Conservation (phyloP, 768 basidiomycete genomes). For the Lactifluus volemus region DNA sequence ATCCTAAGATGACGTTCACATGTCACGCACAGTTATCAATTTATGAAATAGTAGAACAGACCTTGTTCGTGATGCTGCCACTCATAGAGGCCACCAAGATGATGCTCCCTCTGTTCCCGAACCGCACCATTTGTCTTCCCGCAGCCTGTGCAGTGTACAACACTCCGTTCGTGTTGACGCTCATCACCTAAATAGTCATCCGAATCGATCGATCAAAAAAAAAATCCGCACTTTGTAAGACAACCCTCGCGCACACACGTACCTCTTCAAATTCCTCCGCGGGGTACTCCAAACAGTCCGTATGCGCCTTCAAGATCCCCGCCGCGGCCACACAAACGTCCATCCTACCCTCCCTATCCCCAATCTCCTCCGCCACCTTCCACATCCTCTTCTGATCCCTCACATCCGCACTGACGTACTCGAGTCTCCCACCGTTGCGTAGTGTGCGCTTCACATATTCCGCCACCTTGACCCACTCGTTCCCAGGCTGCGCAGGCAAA, state of each 20-base stretch:
- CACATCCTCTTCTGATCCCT: slow-evolving; percentile 53
- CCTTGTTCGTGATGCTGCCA: slow-evolving; percentile 55
- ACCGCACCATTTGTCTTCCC: slow-evolving; percentile 29
- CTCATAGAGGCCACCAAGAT: slow-evolving; percentile 38
- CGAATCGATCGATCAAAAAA: background rate
- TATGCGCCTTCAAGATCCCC: slow-evolving; percentile 54
- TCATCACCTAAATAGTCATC: slow-evolving; percentile 40
- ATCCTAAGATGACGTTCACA: slow-evolving; percentile 33
- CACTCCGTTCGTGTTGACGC: slow-evolving; percentile 47
- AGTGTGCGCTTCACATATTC: slow-evolving; percentile 38
- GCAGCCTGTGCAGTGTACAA: slow-evolving; percentile 31
- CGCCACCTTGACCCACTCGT: slow-evolving; percentile 46
- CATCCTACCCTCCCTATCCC: slow-evolving; percentile 57
- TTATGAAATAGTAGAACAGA: slow-evolving; percentile 24
- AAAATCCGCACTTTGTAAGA: no score
- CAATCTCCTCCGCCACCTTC: slow-evolving; percentile 48
- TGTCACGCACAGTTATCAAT: background rate
- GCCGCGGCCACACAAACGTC: slow-evolving; percentile 76
- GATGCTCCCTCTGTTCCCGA: slow-evolving; percentile 33
- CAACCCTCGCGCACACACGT: slow-evolving; percentile 6
- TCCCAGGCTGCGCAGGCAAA: slow-evolving; percentile 44
- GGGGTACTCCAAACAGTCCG: slow-evolving; percentile 57
- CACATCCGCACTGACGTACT: slow-evolving; percentile 61
- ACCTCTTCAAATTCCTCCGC: slow-evolving; percentile 58
- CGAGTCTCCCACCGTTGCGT: slow-evolving; percentile 27